phyloP scores from a whole-genome alignment of 495 filamentous ascomycete genomes.

The Talaromyces proteolyticus region DNA sequence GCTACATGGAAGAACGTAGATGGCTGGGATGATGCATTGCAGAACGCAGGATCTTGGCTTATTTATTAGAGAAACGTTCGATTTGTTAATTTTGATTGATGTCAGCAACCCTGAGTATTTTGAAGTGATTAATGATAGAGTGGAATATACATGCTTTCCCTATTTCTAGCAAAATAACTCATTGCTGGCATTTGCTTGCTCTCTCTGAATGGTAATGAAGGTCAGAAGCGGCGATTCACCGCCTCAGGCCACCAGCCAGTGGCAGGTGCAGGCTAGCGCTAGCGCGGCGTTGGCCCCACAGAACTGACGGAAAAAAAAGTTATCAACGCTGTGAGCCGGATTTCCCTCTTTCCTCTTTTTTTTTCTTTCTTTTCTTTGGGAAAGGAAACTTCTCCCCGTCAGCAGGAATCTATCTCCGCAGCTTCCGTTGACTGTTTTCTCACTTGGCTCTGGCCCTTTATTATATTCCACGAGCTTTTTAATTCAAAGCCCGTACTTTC shows the following conservation, averaged over 20 bases:
- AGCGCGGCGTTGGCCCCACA: neutral
- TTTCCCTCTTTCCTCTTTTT: slow-evolving; percentile 24
- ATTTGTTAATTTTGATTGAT: neutral
- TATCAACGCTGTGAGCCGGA: neutral
- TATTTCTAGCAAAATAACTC: too few relatives aligned
- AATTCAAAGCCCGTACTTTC: slow-evolving; percentile 22
- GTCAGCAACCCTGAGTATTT: too few relatives aligned
- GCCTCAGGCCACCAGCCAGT: slow-evolving; percentile 27
- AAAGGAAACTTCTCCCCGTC: slow-evolving; percentile 50
- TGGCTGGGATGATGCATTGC: slow-evolving; percentile 37
- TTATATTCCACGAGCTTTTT: slow-evolving; percentile 11
- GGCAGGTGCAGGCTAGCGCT: slow-evolving; percentile 5
- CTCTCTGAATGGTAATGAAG: too few relatives aligned
- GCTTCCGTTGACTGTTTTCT: slow-evolving; percentile 37
- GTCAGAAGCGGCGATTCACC: slow-evolving; percentile 14
- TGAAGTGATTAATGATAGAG: too few relatives aligned
- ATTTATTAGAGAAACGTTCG: slow-evolving; percentile 13
- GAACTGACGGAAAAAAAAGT: slow-evolving; percentile 7
- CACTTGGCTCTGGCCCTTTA: slow-evolving; percentile 9
- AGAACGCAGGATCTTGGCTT: slow-evolving; percentile 34
- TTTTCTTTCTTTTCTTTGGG: slow-evolving; percentile 49
- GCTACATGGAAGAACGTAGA: slow-evolving; percentile 37
- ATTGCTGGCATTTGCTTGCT: too few relatives aligned
- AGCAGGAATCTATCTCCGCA: slow-evolving; percentile 38
- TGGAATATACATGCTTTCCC: too few relatives aligned